A percentile compares a stretch with the other conserved stretches of the same genome.
These are phyloP conservation scores for Colletotrichum sp. DNA, from an alignment of 2,329 filamentous ascomycete species.

Conservation along the genomic window DNA sequence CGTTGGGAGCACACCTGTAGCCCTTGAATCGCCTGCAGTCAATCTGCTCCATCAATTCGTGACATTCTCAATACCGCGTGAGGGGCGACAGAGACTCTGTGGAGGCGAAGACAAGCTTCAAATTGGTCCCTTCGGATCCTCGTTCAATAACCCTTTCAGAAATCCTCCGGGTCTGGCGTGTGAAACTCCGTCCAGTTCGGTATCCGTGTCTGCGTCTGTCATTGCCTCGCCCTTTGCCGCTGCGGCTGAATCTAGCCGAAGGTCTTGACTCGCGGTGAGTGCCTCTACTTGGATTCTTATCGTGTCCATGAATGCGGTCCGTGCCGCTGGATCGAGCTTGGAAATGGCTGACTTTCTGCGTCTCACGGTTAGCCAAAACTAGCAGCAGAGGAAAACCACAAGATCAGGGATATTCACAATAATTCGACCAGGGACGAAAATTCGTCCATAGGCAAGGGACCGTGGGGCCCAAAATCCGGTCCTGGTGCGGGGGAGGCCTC, in stretches of 20 bases:
- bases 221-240: neutral
- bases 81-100: neutral
- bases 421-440: slow-evolving; percentile 1
- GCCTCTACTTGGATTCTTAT: slow-evolving; percentile 9
- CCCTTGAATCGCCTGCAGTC: no score
- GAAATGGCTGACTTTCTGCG: slow-evolving; percentile 5
- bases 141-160: neutral
- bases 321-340: slow-evolving; percentile 4
- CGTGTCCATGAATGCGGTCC: neutral
- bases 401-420: slow-evolving; percentile 2
- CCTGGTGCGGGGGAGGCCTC: neutral
- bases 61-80: no score
- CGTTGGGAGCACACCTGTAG: no score
- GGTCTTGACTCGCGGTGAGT: neutral
- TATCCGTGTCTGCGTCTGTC: neutral
- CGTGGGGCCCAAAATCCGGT: neutral
- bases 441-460: neutral
- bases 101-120: neutral
- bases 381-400: neutral
- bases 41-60: no score
- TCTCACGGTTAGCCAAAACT: neutral
- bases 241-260: neutral
- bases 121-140: neutral
- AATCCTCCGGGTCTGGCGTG: neutral
- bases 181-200: neutral